phyloP scores from a whole-genome alignment of 805 yeast genomes.

The Ogataea paraovalis region DNA sequence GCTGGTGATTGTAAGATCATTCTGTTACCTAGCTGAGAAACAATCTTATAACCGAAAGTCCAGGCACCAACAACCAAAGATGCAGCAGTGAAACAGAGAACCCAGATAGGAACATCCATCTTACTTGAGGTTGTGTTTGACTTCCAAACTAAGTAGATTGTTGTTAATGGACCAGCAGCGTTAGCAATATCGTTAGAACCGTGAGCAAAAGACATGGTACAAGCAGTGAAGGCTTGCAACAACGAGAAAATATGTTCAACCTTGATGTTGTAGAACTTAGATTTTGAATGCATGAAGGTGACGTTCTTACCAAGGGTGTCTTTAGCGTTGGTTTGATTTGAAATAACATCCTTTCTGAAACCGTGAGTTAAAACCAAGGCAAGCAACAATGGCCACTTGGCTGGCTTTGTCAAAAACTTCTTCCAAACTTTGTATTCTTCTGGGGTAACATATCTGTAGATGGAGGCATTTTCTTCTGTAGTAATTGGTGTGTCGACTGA shows the following conservation, averaged over 20 bases:
- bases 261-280: constrained; percentile 68
- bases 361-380: constrained; percentile 56
- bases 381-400: constrained; percentile 49
- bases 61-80: constrained; percentile 65
- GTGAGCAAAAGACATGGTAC: constrained; percentile 78
- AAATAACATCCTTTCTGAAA: constrained; percentile 58
- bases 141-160: constrained; percentile 60
- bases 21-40: constrained; percentile 69
- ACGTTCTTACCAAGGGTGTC: constrained; percentile 45
- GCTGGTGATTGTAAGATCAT: constrained; percentile 73
- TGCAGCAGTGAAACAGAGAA: constrained; percentile 62
- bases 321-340: constrained; percentile 37
- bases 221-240: constrained; percentile 68
- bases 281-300: constrained; percentile 46
- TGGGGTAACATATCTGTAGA: constrained; percentile 8
- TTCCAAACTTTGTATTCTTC: constrained; percentile 31
- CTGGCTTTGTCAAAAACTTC: constrained; percentile 41
- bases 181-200: constrained; percentile 79
- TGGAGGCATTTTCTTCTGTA: constrained; percentile 14
- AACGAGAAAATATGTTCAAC: constrained; percentile 65
- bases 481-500: constrained; percentile 30
- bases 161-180: constrained; percentile 71
- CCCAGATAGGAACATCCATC: constrained; percentile 67
- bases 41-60: constrained; percentile 66
- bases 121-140: constrained; percentile 42